Base-by-base conservation (phyloP, 2,329 filamentous ascomycete genomes). In the Alternaria novae-zelandiae region DNA sequence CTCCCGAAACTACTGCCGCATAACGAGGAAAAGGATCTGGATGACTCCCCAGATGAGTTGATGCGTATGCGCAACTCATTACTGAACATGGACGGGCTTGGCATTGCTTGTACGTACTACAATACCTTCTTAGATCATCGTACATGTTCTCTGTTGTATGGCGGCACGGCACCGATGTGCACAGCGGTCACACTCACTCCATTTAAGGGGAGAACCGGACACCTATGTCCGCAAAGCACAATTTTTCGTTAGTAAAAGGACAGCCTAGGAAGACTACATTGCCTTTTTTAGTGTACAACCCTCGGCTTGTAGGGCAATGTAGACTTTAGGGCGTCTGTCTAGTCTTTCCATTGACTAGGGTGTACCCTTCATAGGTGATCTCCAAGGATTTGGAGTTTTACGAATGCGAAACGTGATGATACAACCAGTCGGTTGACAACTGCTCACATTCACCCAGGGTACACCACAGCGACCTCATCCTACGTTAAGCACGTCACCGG, bases 51-150 rank as follows among this genome's bases (percentile, higher is more conserved):
- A 0, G 80, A 82, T 59, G 78, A 84, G 66, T 75, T 83, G 51
- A 74, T 86, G 68, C 80, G 80, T 21, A 79, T 83, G 61, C 83
- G 85, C 25, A 87, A 87, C 72, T 81, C 82, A 2, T 75, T 86
- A 26, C 80, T 85, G 73, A 87, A 87, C 70, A 83, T 86, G 71
- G 86, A 87, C 69, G 86, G 86, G 32, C 77, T 86, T 11, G 86
- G 86, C n/a, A 75, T 87, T 57, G 83, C 83, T 21, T 87, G 84
- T 74, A 73, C 50, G 72, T 72, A 13, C 17, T 20, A n/a, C 12
- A 20, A 0, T 15, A 3, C 15, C 1, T 51, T 3, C 15, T 26
- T 17, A 10, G 7, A 57, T n/a, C 30, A 28, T 26, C 15, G 4
- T 10, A 20, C 17, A 13, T 0, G 6, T 3, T 44, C 28, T 4